Evolutionary conservation across 192 early-diverging fungal species (phyloP), one percentile per base, ranked within the genome.

Genomic region (Coemansia sp.): DNA sequence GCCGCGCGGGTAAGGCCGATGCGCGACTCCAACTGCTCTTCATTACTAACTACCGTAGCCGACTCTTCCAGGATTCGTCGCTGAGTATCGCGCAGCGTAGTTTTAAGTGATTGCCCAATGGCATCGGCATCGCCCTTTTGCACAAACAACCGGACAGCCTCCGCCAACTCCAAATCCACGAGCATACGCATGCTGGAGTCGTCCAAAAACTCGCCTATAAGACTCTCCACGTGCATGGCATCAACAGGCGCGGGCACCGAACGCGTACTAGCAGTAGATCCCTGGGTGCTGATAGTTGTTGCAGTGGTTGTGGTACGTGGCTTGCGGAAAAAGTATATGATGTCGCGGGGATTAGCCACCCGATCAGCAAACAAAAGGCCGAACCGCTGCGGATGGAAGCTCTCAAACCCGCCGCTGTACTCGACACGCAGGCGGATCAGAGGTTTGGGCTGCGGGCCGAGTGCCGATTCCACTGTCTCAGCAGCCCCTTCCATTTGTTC

Each of bases 311-410:
- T 37, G 17, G 56, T 39, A 5, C 77, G 63, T 11, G 84, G 71
- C 59, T 85, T 90, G 31, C 94, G 84, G 70, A 88, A 89, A 75
- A 95, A 96, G 57, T 88, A 85, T 8, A 97, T 76, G 63, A 97
- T 89, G 40, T 97, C 94, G 60, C 89, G 89, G 2, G 93, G 90
- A 70, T 97, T 97, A 24, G 95, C 95, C 5, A 97, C 93, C 19
- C 83, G 69, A 29, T 92, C 87, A 3, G 89, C 87, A 84, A 94
- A 95, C 34, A 81, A 65, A 35, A 90, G 87, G 0, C 95, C 94
- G 77, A 97, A 97, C 14, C 90, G 84, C 74, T 92, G 88, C 9
- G 94, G 92, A 73, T 94, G 95, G 75, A 94, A 90, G 50, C 91
- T 89, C 48, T 87, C 84, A 66, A 87, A 97, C 0, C 91, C 93